phyloP scores from a whole-genome alignment of 139 green algal genomes.

The Nannochloris sp. region DNA sequence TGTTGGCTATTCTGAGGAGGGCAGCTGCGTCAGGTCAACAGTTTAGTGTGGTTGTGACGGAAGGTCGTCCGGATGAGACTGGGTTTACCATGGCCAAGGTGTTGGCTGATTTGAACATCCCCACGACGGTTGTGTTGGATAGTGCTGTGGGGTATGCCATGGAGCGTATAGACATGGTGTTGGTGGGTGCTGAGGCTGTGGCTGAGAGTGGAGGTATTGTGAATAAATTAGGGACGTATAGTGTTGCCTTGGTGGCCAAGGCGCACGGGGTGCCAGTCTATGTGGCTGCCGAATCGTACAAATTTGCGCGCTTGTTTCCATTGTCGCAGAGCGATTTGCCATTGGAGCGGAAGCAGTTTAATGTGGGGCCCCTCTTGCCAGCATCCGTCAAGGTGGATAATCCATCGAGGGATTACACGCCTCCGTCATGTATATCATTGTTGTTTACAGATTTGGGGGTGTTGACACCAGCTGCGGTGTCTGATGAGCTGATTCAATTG shows the following conservation, averaged over 20 bases:
- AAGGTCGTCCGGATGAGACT: slow-evolving; percentile 74
- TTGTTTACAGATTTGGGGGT: slow-evolving; percentile 83
- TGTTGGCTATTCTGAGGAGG: slow-evolving; percentile 66
- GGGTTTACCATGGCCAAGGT: slow-evolving; percentile 63
- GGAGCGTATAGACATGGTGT: slow-evolving; percentile 77
- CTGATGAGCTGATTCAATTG: slow-evolving; percentile 93
- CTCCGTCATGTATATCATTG: slow-evolving; percentile 74
- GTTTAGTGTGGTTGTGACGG: slow-evolving; percentile 89
- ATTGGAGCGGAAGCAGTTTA: slow-evolving; percentile 64
- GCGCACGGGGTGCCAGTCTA: slow-evolving; percentile 82
- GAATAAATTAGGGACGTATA: slow-evolving; percentile 82
- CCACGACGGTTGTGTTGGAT: slow-evolving; percentile 78
- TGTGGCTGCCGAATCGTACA: slow-evolving; percentile 90
- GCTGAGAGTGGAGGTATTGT: slow-evolving; percentile 93
- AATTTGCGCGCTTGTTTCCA: slow-evolving; percentile 77
- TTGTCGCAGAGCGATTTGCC: slow-evolving; percentile 70
- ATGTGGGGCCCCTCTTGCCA: slow-evolving; percentile 71
- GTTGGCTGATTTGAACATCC: slow-evolving; percentile 63
- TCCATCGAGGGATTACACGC: slow-evolving; percentile 86
- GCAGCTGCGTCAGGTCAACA: slow-evolving; percentile 55
- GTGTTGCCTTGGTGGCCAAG: slow-evolving; percentile 55
- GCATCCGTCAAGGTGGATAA: slow-evolving; percentile 58
- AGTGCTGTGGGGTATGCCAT: slow-evolving; percentile 66
- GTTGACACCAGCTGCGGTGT: slow-evolving; percentile 88
- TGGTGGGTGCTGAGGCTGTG: slow-evolving; percentile 89